These are phyloP conservation scores for Mucor indicus DNA, from an alignment of 371 early-diverging fungal species.

Conservation along the genomic window DNA sequence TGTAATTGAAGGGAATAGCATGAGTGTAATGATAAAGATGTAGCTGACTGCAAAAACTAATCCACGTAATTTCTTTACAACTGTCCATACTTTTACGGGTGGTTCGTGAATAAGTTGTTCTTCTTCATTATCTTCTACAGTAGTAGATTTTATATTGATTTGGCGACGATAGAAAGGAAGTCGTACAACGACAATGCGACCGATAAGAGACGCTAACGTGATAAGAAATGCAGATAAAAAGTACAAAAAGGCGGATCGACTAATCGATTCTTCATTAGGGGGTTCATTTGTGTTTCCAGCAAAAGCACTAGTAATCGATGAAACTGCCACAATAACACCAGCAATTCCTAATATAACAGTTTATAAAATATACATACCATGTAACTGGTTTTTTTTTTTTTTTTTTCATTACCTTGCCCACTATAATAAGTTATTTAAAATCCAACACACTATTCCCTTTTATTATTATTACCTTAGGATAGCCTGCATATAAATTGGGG, in stretches of 20 bases:
- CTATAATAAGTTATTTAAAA: conserved; percentile 23
- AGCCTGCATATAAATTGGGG: conserved; percentile 69
- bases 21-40: conserved; percentile 67
- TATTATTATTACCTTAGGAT: conserved; percentile 62
- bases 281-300: conserved; percentile 13
- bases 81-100: conserved; percentile 10
- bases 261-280: conserved; percentile 32
- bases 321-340: conserved; percentile 59
- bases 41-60: conserved; percentile 55
- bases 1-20: conserved; percentile 78
- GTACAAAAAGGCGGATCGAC: conserved; percentile 57
- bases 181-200: conserved; percentile 38
- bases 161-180: conserved; percentile 52
- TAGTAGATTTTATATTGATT: conserved; percentile 19
- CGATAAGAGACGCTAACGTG: conserved; percentile 45
- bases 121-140: conserved; percentile 6
- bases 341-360: conserved; percentile 40
- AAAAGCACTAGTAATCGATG: conserved; percentile 52
- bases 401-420: conserved; percentile 44
- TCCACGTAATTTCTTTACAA: conserved; percentile 32
- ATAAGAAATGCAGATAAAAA: conserved; percentile 52
- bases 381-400: neutral
- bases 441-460: too few relatives aligned
- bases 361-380: neutral
- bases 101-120: conserved; percentile 1